Evolutionary conservation across 495 filamentous ascomycete genomes (phyloP), one percentile per base, ranked within the genome.

Genomic region (Terfezia boudieri): DNA sequence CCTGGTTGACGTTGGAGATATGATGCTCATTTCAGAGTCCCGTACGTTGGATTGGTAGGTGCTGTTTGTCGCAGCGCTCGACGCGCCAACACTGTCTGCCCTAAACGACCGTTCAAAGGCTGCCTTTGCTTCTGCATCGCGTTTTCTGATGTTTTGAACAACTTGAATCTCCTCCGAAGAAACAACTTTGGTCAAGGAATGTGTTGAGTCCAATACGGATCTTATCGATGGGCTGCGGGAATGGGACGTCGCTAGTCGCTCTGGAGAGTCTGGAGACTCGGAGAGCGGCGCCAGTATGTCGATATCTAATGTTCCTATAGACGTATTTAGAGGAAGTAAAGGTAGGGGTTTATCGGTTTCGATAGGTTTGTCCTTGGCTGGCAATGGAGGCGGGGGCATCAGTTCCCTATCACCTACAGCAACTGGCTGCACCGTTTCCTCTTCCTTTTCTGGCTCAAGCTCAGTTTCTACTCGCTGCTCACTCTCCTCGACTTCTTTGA

Each of bases 1-100:
- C 50, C 87, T 74, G 2, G 89, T 95, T 14, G 89, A 96, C 2
- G 77, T 78, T 62, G 80, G 79, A 9, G 88, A 94, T 7, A 88
- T 64, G 41, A 81, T 73, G 62, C 84, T 90, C 59, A 79, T 77
- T 61, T 89, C 86, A 1, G 86, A 93, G 59, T 86, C 83, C 37
- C 83, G 79, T 50, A 76, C 69, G 61, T 76, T 76, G 67, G 81
- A 83, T 54, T 79, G 72, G 61, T 83, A 86, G 2, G 83, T 90
- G 67, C 79, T 84, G 61, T 75, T 81, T 58, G 79, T 77, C 26
- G 73, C 77, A 43, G 73, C 74, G 63, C 76, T 76, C 17, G 74
- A 74, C 23, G 65, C 63, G 52, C 71, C 71, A 50, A 73, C 67
- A 55, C 71, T 75, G 53, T 71, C 71, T n/a, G 66, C 60, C 49